These are phyloP conservation scores for Alternaria brassicicola DNA, from an alignment of 2,329 filamentous ascomycete species.

Conservation along the genomic window DNA sequence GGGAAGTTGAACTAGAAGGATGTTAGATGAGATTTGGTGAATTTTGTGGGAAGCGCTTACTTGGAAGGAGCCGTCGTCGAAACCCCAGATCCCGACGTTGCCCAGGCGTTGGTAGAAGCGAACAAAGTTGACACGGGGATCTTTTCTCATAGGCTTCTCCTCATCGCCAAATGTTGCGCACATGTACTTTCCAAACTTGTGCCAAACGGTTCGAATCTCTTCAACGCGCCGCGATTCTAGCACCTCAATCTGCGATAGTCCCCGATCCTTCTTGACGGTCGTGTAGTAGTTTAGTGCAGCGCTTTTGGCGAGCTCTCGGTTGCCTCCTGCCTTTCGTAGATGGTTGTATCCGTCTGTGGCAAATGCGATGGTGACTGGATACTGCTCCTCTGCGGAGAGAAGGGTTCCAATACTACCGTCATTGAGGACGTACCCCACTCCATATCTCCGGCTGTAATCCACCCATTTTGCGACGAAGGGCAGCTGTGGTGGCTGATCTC, in stretches of 20 bases:
- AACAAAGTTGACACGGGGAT: conserved; percentile 62
- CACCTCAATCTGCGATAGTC: conserved; percentile 68
- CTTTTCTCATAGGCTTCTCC: conserved; percentile 55
- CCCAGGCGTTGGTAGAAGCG: conserved; percentile 83
- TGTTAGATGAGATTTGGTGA: conserved; percentile 5
- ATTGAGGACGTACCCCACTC: conserved; percentile 81
- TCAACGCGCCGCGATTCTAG: conserved; percentile 62
- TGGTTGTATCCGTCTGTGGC: conserved; percentile 74
- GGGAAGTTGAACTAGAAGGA: conserved; percentile 80
- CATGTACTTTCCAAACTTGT: conserved; percentile 76
- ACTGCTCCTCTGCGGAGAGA: conserved; percentile 53
- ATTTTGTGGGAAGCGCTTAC: conserved; percentile 51
- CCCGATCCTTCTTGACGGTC: conserved; percentile 66
- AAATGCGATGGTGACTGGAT: conserved; percentile 73
- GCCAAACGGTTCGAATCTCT: conserved; percentile 65
- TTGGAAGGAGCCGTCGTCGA: conserved; percentile 79
- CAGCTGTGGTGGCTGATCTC: conserved; percentile 59
- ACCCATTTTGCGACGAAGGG: conserved; percentile 78
- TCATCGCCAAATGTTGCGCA: conserved; percentile 53
- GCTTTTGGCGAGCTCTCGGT: conserved; percentile 53
- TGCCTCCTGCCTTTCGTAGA: conserved; percentile 69
- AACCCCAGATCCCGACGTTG: conserved; percentile 81
- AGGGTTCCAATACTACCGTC: conserved; percentile 79
- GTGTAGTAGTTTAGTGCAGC: conserved; percentile 73
- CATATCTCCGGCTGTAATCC: conserved; percentile 86